Conservation (phyloP, 2,329 filamentous ascomycete genomes). For the Corniculantispora saksenae region DNA sequence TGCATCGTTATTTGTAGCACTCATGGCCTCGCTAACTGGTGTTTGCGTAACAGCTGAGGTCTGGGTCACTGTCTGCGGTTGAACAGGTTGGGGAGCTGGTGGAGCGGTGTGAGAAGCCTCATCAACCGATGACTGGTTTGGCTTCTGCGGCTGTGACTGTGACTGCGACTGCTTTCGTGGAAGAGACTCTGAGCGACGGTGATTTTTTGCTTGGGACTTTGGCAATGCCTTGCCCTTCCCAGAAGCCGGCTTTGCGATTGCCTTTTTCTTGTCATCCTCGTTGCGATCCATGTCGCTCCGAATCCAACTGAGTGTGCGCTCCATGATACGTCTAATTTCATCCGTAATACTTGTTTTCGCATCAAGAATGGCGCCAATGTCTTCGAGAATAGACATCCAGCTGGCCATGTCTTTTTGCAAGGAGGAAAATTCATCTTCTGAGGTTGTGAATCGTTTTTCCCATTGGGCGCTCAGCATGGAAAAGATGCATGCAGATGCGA, state of each 20-base stretch:
- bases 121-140: constrained; percentile 3
- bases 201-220: constrained; percentile 1
- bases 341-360: constrained; percentile 45
- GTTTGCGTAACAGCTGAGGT: not conserved
- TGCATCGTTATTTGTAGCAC: constrained; percentile 19
- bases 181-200: not conserved
- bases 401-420: constrained; percentile 67
- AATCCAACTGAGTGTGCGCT: constrained; percentile 54
- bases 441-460: constrained; percentile 64
- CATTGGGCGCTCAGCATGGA: constrained; percentile 70
- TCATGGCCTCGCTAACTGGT: not conserved
- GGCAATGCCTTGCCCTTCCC: constrained; percentile 6
- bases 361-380: constrained; percentile 64
- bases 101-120: not conserved
- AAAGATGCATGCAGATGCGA: constrained; percentile 73
- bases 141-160: not conserved
- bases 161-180: constrained; percentile 1
- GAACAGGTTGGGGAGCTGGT: not conserved
- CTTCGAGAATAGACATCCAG: constrained; percentile 69
- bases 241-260: not conserved
- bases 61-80: not conserved
- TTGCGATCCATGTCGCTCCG: constrained; percentile 49
- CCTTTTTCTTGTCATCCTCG: constrained; percentile 23
- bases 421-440: constrained; percentile 56
- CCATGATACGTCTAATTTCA: constrained; percentile 50